Percentiles rank a stretch among this genome's conserved stretches.
Conservation (phyloP, 108 stramenopile species). For the Aurantiochytrium sp. region DNA sequence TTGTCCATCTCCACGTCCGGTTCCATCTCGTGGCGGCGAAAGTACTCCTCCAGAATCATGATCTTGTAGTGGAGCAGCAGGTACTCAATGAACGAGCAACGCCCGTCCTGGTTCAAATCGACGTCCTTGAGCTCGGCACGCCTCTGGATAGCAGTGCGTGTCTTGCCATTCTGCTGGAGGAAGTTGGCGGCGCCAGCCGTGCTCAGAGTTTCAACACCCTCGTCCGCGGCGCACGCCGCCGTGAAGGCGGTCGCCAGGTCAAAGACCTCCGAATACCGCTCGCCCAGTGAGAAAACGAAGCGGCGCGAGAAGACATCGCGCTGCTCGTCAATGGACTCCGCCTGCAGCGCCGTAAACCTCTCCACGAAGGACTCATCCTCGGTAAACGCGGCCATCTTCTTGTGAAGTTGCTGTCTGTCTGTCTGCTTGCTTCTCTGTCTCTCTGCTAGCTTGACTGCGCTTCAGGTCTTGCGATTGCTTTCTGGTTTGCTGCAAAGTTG, state of each 20-base stretch:
- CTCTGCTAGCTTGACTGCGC: too few species aligned
- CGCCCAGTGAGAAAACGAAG: background rate
- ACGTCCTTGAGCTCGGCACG: slow-evolving; percentile 15
- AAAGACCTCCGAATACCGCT: background rate
- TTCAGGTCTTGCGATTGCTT: too few species aligned
- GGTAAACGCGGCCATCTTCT: background rate
- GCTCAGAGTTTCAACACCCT: background rate
- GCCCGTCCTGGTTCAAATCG: slow-evolving; percentile 5
- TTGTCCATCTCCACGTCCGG: background rate
- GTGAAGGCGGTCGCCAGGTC: background rate
- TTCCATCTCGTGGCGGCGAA: background rate
- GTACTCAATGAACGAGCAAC: background rate
- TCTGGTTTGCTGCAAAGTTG: too few species aligned
- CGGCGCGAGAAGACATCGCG: background rate
- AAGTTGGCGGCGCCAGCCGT: background rate
- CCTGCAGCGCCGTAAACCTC: background rate
- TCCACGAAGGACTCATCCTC: background rate
- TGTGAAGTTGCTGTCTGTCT: too few species aligned
- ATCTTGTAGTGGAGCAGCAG: slow-evolving; percentile 24
- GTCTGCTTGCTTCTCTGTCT: too few species aligned
- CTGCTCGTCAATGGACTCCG: background rate
- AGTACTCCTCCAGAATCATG: slow-evolving; percentile 20
- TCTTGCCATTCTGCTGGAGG: slow-evolving; percentile 16
- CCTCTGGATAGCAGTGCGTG: slow-evolving; percentile 14
- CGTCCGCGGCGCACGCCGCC: background rate